These are phyloP conservation scores for Dryas alaskensis DNA, from an alignment of 306 rosid species.

Conservation along the genomic window DNA sequence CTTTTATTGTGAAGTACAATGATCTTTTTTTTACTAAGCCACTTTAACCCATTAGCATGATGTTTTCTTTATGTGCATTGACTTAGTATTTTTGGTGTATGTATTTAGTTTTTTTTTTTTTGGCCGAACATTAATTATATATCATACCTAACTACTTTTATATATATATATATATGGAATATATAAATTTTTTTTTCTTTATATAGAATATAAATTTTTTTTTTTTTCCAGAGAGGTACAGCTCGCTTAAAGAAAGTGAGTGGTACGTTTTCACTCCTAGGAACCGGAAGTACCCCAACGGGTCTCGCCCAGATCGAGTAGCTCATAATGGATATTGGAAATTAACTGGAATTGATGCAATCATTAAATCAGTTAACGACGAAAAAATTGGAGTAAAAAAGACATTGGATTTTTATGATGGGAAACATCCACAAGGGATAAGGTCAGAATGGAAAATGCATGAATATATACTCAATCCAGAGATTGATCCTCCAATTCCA, in stretches of 20 bases:
- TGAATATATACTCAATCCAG: neutral
- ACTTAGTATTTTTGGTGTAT: too few relatives aligned
- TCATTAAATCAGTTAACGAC: neutral
- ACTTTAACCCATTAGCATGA: too few relatives aligned
- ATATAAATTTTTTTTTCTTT: too few relatives aligned
- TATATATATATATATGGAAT: too few relatives aligned
- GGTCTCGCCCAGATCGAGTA: constrained; percentile 7
- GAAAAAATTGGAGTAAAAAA: constrained; percentile 4
- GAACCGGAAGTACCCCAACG: constrained; percentile 4
- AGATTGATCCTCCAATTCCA: neutral
- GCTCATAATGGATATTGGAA: constrained; percentile 11
- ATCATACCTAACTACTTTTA: too few relatives aligned
- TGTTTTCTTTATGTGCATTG: too few relatives aligned
- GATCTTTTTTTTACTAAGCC: too few relatives aligned
- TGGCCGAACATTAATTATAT: too few relatives aligned
- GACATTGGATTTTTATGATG: neutral
- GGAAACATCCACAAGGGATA: neutral
- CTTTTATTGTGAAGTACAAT: too few relatives aligned
- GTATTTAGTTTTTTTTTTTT: too few relatives aligned
- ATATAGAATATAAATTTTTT: neutral
- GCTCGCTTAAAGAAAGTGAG: neutral
- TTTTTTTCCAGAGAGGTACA: neutral
- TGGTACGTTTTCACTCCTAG: constrained; percentile 20
- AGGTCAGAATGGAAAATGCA: constrained; percentile 17
- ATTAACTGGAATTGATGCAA: neutral